Percentiles rank a stretch among this genome's conserved stretches.
Evolutionary conservation across 2,329 filamentous ascomycete species (phyloP).

Genomic region (Penicillium sp.): DNA sequence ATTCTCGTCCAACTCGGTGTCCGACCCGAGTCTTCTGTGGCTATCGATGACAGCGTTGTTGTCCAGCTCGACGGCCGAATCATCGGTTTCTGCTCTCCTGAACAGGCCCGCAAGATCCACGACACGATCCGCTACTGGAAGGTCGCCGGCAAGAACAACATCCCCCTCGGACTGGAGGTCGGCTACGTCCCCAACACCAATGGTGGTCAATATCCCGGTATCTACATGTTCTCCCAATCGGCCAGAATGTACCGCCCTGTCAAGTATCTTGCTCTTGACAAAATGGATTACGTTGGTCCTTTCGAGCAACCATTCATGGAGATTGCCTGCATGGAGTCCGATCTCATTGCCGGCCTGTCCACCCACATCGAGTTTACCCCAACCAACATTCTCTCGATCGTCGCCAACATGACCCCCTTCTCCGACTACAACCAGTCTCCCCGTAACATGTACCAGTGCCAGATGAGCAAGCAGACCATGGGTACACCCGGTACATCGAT

Average conservation of each 20-base stretch:
- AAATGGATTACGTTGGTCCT: conserved; percentile 85
- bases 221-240: conserved; percentile 88
- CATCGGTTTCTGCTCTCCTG: conserved; percentile 85
- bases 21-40: conserved; percentile 73
- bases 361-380: conserved; percentile 94
- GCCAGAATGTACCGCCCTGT: conserved; percentile 89
- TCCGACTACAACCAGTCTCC: conserved; percentile 99
- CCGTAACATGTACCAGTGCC: conserved; percentile 98
- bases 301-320: conserved; percentile 99
- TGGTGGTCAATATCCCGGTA: conserved; percentile 92
- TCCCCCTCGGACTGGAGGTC: conserved; percentile 85
- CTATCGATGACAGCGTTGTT: conserved; percentile 80
- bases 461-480: conserved; percentile 99
- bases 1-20: conserved; percentile 81
- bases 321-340: conserved; percentile 86
- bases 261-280: conserved; percentile 86
- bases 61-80: conserved; percentile 90
- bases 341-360: conserved; percentile 84
- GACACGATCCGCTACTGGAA: conserved; percentile 95
- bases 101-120: conserved; percentile 77
- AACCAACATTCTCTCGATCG: conserved; percentile 94
- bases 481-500: conserved; percentile 88
- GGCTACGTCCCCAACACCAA: conserved; percentile 86
- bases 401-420: conserved; percentile 98
- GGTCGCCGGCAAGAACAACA: conserved; percentile 78